Percentiles rank a stretch among this genome's conserved stretches.
Conservation (phyloP, 2,329 filamentous ascomycete genomes). For the Alternaria gansuensis region DNA sequence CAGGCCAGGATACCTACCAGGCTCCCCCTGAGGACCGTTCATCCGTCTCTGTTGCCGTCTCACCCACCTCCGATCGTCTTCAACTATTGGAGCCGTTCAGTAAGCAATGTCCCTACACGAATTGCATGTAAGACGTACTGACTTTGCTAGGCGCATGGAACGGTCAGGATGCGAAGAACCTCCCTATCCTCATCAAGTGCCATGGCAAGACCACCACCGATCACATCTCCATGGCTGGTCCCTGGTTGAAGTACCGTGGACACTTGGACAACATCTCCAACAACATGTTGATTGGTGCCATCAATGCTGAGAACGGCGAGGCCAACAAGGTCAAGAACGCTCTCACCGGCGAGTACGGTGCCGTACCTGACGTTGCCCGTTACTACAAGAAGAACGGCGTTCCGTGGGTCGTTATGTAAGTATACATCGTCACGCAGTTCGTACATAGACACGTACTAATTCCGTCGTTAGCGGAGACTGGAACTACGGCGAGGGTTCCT, state of each 20-base stretch:
- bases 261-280: slow-evolving; percentile 99
- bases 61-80: slow-evolving; percentile 90
- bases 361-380: slow-evolving; percentile 91
- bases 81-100: slow-evolving; percentile 88
- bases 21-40: slow-evolving; percentile 83
- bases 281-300: slow-evolving; percentile 98
- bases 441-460: too few species aligned
- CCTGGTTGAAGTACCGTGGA: slow-evolving; percentile 98
- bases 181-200: slow-evolving; percentile 83
- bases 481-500: slow-evolving; percentile 99
- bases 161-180: slow-evolving; percentile 76
- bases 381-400: slow-evolving; percentile 98
- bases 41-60: slow-evolving; percentile 79
- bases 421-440: too few species aligned
- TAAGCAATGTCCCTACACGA: neutral
- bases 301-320: slow-evolving; percentile 94
- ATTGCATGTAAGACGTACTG: neutral
- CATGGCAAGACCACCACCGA: slow-evolving; percentile 97
- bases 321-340: slow-evolving; percentile 97
- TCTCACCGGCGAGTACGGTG: slow-evolving; percentile 82
- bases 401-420: slow-evolving; percentile 81
- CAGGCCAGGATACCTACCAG: slow-evolving; percentile 93
- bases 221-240: slow-evolving; percentile 96
- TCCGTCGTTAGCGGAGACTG: slow-evolving; percentile 68
- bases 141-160: slow-evolving; percentile 82